Percentiles rank a stretch among this genome's conserved stretches.
phyloP scores from a whole-genome alignment of 805 yeast species.

The Kodamaea hsintzibuensis region DNA sequence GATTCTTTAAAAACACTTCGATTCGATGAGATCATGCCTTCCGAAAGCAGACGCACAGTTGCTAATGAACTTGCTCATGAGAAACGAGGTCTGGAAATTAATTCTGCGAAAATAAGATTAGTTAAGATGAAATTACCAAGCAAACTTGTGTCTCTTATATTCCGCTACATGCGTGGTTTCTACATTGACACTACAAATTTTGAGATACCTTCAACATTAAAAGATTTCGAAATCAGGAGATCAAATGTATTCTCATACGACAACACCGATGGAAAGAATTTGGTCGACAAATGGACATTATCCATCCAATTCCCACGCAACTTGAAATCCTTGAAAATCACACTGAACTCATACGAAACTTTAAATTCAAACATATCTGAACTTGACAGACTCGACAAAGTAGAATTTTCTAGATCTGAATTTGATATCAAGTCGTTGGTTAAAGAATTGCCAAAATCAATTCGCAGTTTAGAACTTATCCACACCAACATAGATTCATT shows the following conservation, averaged over 20 bases:
- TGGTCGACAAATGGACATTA: conserved; percentile 1
- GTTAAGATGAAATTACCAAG: not conserved
- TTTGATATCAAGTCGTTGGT: not conserved
- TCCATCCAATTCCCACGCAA: not conserved
- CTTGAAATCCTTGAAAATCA: not conserved
- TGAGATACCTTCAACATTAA: not conserved
- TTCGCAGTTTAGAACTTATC: not conserved
- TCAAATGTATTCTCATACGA: conserved; percentile 12
- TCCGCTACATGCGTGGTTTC: conserved; percentile 4
- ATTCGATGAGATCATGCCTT: conserved; percentile 1
- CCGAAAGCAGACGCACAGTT: not conserved
- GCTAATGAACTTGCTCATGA: not conserved
- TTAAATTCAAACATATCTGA: not conserved
- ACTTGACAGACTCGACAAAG: not conserved
- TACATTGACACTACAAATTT: not conserved
- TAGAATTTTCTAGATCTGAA: not conserved
- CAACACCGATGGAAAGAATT: not conserved
- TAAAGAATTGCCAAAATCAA: not conserved
- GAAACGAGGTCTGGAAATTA: not conserved
- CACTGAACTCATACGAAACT: not conserved
- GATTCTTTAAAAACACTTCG: not conserved
- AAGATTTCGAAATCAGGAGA: not conserved
- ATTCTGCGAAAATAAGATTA: not conserved
- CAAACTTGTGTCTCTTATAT: not conserved
- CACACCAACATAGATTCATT: not conserved